Conservation (phyloP, 768 basidiomycete species). For the Tylopilus vinaceipallidus region DNA sequence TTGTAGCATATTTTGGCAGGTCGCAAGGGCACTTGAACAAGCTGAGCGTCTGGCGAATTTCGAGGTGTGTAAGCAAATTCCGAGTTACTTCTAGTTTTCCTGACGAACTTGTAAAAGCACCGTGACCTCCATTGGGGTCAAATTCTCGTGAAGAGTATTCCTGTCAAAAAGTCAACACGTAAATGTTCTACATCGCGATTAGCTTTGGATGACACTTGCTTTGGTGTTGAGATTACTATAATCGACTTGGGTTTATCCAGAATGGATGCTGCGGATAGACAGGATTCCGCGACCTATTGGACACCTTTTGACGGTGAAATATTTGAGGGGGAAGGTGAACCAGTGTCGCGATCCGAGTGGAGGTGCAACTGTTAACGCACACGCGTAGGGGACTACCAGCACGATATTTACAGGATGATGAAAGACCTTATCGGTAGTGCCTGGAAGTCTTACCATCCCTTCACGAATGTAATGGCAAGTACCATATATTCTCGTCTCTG, state of each 20-base stretch:
- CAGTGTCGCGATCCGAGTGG: background rate
- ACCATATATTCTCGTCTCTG: background rate
- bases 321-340: constrained; percentile 87
- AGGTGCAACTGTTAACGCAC: constrained; percentile 12
- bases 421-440: constrained; percentile 49
- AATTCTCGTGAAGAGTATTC: constrained; percentile 71
- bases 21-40: constrained; percentile 67
- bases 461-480: constrained; percentile 89
- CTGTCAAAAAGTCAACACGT: constrained; percentile 34
- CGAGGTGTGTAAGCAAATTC: constrained; percentile 58
- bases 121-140: constrained; percentile 99
- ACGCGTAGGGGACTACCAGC: constrained; percentile 80
- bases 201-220: constrained; percentile 61
- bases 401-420: constrained; percentile 94
- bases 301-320: constrained; percentile 85
- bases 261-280: constrained; percentile 59
- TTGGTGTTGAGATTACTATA: constrained; percentile 78
- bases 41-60: constrained; percentile 83
- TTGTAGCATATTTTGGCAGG: constrained; percentile 88
- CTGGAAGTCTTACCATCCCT: constrained; percentile 79
- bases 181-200: constrained; percentile 34
- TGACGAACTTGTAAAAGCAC: constrained; percentile 54
- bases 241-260: constrained; percentile 95
- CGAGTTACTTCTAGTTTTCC: background rate
- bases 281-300: constrained; percentile 55